Base-by-base conservation (phyloP, 2,329 filamentous ascomycete genomes). In the Capronia americana region DNA sequence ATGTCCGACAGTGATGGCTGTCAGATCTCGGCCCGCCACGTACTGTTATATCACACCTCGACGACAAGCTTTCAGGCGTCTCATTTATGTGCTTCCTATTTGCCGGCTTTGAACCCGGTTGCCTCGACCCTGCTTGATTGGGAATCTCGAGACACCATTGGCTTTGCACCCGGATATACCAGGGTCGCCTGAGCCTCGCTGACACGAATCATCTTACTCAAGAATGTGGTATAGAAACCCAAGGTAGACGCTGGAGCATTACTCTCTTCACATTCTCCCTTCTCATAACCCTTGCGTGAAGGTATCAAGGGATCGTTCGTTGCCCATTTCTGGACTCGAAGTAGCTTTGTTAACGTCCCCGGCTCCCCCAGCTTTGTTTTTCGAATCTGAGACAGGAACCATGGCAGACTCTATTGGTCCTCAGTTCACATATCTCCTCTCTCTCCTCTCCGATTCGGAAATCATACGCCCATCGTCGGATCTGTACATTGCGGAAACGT, bases 401-500 rank as follows among this genome's bases (percentile, higher is more conserved):
- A 50, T 50, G 46, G 8, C 46, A 20, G 23, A 50, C 23, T 50
- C 32, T 30, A 41, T 11, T 17, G 24, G 28, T 26, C 24, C 14
- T n/a, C 59, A 55, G n/a, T 32, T 62, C n/a, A 32, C n/a, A 20
- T 34, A 62, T 17, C 59, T 62, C 11, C 20, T 30, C 14, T 62
- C 59, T 17, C 59, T 61, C n/a, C 48, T 61, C 23, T 46, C 48
- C 50, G 10, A 38, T 11, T 10, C 48, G 1, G 48, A 61, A 61
- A n/a, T 61, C 59, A 61, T 61, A 4, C 17, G 11, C 7, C 50
- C 59, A 14, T 32, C 59, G 20, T 38, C 48, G 28, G 30, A 20
- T 24, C 48, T 30, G 5, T 77, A 75, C 63, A 17, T 20, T 8
- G 30, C 68, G 12, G 68, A 73, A 32, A 71, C 64, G 14, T 61